Base-by-base conservation (phyloP, 2,329 filamentous ascomycete genomes). In the Parastagonospora nodorum region DNA sequence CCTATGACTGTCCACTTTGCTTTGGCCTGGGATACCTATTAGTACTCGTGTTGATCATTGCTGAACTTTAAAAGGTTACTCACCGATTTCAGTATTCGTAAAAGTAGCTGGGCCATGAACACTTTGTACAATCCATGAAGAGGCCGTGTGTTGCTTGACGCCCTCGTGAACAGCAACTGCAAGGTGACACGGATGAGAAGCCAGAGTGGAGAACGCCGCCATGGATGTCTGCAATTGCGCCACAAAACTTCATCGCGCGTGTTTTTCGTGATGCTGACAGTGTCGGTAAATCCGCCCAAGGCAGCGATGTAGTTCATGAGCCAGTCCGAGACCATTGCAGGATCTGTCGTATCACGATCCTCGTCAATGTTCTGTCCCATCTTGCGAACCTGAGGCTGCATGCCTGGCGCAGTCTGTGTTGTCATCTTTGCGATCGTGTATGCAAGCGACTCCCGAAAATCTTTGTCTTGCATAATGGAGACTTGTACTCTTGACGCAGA, bases 181-280 rank as follows among this genome's bases (percentile, higher is more conserved):
- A 84, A 52, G 0, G 74, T 63, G 0, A 84, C 81, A 0, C 83
- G 79, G 2, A 86, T 47, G 0, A 85, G 68, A 0, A 86, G 69
- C 82, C 82, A 87, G 0, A 80, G 50, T 0, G 82, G 72, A 10
- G 82, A 84, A 38, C 79, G 67, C 9, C 77, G 70, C 83, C 82
- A 85, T 0, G 79, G 80, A 1, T 45, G 36, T 1, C 51, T 52
- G 11, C 51, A 57, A 1, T 75, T 40, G 0, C 56, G 48, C 75
- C 78, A 84, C 8, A 81, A 48, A 1, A 84, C 75, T 11, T 86
- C 82, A 33, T 86, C 82, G 2, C 81, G 77, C 0, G 79, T 81
- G 28, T 79, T 72, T 50, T 86, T 86, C 37, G 55, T 68, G n/a
- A 85, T 73, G 0, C 71, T 67, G 0, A 42, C 11, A 2, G 45